Evolutionary conservation across 2,329 filamentous ascomycete genomes (phyloP).

Genomic region (Mycosphaerella arachidis): DNA sequence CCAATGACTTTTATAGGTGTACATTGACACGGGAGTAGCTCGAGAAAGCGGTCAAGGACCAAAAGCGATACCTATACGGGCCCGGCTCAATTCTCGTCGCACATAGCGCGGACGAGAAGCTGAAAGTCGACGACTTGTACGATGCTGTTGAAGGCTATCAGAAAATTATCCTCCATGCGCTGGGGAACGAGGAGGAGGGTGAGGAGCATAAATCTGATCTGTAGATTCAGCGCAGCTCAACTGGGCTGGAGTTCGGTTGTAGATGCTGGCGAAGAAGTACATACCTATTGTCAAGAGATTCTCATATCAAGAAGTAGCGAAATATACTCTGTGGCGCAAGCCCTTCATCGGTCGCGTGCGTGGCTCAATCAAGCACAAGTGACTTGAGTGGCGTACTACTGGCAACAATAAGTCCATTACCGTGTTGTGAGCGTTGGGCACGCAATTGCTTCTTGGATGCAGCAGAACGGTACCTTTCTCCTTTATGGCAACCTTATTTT

Average conservation of each 20-base stretch:
- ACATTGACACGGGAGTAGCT: slow-evolving; percentile 36
- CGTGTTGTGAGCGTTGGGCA: neutral
- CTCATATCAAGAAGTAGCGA: neutral
- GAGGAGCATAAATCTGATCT: neutral
- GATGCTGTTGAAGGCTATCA: slow-evolving; percentile 75
- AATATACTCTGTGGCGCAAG: neutral
- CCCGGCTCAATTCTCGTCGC: slow-evolving; percentile 75
- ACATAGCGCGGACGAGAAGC: slow-evolving; percentile 75
- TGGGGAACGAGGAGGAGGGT: slow-evolving; percentile 4
- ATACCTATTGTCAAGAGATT: neutral
- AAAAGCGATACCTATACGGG: slow-evolving; percentile 61
- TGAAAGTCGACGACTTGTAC: slow-evolving; percentile 72
- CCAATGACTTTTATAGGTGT: too few species aligned
- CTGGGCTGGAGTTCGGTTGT: neutral
- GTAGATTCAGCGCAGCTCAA: neutral
- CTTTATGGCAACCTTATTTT: too few species aligned
- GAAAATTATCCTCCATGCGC: slow-evolving; percentile 34
- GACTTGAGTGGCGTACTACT: neutral
- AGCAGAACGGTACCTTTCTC: too few species aligned
- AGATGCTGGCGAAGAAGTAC: neutral
- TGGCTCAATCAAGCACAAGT: neutral
- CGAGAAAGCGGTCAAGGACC: slow-evolving; percentile 50
- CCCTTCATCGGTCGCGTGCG: neutral
- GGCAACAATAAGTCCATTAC: neutral
- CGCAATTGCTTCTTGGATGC: too few species aligned